Percentiles rank a stretch among this genome's conserved stretches.
These are phyloP conservation scores for Orbilia oligospora DNA, from an alignment of 2,329 filamentous ascomycete species.

Conservation along the genomic window DNA sequence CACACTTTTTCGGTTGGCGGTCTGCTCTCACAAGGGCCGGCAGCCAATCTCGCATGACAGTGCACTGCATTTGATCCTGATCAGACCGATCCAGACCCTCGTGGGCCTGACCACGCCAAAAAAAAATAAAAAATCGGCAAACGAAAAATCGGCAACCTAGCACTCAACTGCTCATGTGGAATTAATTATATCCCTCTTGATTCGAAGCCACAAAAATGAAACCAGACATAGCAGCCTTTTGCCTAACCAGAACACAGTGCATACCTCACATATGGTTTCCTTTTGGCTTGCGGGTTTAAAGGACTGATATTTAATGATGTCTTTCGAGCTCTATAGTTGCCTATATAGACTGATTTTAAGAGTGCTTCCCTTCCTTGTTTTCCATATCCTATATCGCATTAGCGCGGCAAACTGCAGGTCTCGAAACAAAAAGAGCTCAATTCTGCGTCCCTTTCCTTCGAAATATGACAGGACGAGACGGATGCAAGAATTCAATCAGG, in stretches of 20 bases:
- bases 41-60: conserved; percentile 35
- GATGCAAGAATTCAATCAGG: conserved; percentile 13
- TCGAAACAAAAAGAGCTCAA: conserved; percentile 42
- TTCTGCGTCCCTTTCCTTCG: conserved; percentile 22
- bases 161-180: conserved; percentile 8
- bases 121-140: too few species aligned
- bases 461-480: conserved; percentile 20
- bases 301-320: background rate
- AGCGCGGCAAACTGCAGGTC: conserved; percentile 25
- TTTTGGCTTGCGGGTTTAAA: conserved; percentile 3
- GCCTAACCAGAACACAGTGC: background rate
- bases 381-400: conserved; percentile 8
- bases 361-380: conserved; percentile 22
- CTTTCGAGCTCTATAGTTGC: conserved; percentile 15
- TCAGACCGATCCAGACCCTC: conserved; percentile 44
- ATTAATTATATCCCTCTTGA: conserved; percentile 26
- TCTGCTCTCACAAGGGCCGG: conserved; percentile 20
- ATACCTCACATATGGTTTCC: background rate
- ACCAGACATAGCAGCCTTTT: background rate
- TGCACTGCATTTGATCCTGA: conserved; percentile 15
- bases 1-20: conserved; percentile 18
- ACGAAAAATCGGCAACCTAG: conserved; percentile 9
- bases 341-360: background rate
- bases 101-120: conserved; percentile 8
- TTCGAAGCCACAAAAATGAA: background rate